Evolutionary conservation across 2,329 filamentous ascomycete species (phyloP), one percentile per base, ranked within the genome.

Genomic region (Teratosphaeria destructans): DNA sequence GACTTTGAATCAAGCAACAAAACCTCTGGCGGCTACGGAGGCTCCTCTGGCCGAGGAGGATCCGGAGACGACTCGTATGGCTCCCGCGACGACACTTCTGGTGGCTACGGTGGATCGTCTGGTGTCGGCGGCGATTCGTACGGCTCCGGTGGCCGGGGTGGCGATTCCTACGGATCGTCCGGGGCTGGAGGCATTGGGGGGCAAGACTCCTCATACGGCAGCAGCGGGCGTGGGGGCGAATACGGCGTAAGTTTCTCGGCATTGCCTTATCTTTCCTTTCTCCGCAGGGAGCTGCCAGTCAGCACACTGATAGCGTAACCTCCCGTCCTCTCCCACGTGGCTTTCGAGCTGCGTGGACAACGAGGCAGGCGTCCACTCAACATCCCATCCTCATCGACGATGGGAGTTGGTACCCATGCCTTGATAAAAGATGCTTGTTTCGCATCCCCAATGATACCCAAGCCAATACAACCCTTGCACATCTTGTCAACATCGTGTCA

Each of bases 81-180:
- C 55, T 55, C 57, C 23, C 23, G 23, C 47, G 59, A 55, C 43
- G 57, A 55, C 52, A 52, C 57, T n/a, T 39, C 52, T 43, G 23
- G 37, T 29, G 53, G 55, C 55, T 29, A 27, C 11, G 52, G 52
- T 29, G 23, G 52, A 19, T 54, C 52, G 29, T 27, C 29, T 32
- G 19, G 57, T n/a, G 19, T 34, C 52, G 59, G 61, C 12, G 27
- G 27, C 11, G 62, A 62, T 47, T 58, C 32, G 43, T 61, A 60
- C 52, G 59, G 59, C 43, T 49, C 57, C 16, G 55, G 59, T 8
- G 57, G 47, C 47, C 49, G 29, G 12, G 47, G 34, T 3, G 53
- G 61, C n/a, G 61, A 61, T 32, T 62, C 57, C n/a, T 63, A 63
- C 52, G 61, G 64, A 26, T 59, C 55, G 23, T 35, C 37, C 26